phyloP scores from a whole-genome alignment of 106 monocot genomes.

The Chionographis japonica region DNA sequence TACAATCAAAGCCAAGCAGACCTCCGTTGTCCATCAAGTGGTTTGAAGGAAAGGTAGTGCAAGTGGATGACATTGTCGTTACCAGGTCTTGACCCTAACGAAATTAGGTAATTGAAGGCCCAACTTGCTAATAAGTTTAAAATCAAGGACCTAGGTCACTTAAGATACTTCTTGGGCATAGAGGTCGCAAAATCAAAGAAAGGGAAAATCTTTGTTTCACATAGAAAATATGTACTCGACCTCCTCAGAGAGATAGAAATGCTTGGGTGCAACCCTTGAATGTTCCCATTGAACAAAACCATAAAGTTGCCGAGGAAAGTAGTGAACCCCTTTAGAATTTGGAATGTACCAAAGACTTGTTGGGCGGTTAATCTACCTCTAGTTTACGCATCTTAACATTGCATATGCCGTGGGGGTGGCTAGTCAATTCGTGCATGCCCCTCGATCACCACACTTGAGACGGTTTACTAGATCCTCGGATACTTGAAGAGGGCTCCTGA shows the following conservation, averaged over 20 bases:
- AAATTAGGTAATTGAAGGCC: background rate
- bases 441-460: constrained; percentile 3
- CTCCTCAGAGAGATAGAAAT: constrained; percentile 11
- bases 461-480: background rate
- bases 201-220: background rate
- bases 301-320: background rate
- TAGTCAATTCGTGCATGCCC: constrained; percentile 16
- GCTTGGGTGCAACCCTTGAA: background rate
- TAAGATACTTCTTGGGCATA: constrained; percentile 16
- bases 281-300: constrained; percentile 4
- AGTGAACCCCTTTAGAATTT: background rate
- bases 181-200: constrained; percentile 6
- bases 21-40: constrained; percentile 2
- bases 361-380: constrained; percentile 12
- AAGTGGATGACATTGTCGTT: constrained; percentile 6
- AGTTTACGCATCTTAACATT: constrained; percentile 2
- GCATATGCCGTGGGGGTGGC: constrained; percentile 9
- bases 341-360: constrained; percentile 9
- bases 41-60: background rate
- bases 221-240: background rate
- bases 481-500: constrained; percentile 6
- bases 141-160: constrained; percentile 13
- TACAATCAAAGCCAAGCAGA: constrained; percentile 1
- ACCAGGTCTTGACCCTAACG: background rate
- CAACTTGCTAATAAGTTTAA: constrained; percentile 6